A percentile compares a stretch with the other conserved stretches of the same genome.
These are phyloP conservation scores for Pleurotus cornucopiae DNA, from an alignment of 768 basidiomycete species.

Conservation along the genomic window DNA sequence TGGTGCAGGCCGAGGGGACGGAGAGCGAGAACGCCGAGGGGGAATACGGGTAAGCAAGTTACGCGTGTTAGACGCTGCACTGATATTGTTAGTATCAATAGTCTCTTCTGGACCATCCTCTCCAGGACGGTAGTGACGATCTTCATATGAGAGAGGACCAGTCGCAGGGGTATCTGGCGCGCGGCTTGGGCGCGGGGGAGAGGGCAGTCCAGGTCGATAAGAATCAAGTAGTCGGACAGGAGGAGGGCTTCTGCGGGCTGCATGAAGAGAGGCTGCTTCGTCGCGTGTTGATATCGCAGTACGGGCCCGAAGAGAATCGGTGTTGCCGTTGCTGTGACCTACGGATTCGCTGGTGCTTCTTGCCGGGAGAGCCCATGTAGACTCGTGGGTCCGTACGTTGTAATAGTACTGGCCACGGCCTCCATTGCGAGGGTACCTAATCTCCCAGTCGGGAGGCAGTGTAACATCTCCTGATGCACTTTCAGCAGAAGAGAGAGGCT, in stretches of 20 bases:
- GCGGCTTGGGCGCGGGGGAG: constrained; percentile 11
- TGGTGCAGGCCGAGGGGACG: not conserved
- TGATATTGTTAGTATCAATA: constrained; percentile 13
- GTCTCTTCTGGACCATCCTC: constrained; percentile 20
- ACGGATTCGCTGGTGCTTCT: constrained; percentile 21
- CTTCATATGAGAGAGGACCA: constrained; percentile 44
- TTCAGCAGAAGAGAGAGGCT: constrained; percentile 15
- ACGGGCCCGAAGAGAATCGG: not conserved
- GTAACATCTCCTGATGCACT: constrained; percentile 21
- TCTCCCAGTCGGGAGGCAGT: constrained; percentile 61
- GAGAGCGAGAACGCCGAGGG: not conserved
- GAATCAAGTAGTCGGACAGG: constrained; percentile 13
- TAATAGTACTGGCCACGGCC: constrained; percentile 50
- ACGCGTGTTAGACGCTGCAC: constrained; percentile 17
- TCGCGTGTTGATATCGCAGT: not conserved
- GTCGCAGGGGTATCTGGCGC: constrained; percentile 17
- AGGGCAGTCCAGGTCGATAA: constrained; percentile 12
- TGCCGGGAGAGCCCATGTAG: constrained; percentile 55
- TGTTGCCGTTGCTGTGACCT: not conserved
- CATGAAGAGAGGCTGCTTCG: not conserved
- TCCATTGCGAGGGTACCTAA: constrained; percentile 45
- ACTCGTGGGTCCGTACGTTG: constrained; percentile 50
- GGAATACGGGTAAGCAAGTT: constrained; percentile 2
- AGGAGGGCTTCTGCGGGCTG: constrained; percentile 2
- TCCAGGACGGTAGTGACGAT: constrained; percentile 63